Base-by-base conservation (phyloP, 2,329 filamentous ascomycete species). In the Pseudogymnoascus sp. region DNA sequence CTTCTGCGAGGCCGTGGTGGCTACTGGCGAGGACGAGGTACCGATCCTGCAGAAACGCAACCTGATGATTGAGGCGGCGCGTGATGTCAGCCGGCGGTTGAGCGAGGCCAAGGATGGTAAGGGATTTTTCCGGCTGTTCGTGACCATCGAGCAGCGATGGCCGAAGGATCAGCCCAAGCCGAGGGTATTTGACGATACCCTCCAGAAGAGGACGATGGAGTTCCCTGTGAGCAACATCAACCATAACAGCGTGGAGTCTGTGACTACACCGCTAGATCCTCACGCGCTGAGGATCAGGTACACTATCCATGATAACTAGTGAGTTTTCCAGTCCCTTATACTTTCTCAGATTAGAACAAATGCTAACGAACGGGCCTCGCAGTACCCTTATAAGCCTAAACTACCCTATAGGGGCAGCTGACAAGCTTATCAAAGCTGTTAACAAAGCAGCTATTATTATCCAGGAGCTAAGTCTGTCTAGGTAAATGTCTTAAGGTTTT, bases 1-100 rank as follows among this genome's bases (percentile, higher is more conserved):
- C 6, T 71, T 71, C 62, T 71, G 69, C 57, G 48, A 48, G 16
- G 60, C 66, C 1, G 68, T 19, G 37, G 37, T 41, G 37, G 37
- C 37, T 41, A 41, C 63, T 4, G 19, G 19, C n/a, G 60, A 69
- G 63, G 28, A 68, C 63, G 41, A 65, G 63, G 36, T 68, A 57
- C 31, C 62, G 6, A 28, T 60, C n/a, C n/a, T n/a, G 11, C 21
- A 16, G 8, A 34, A 54, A 11, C 31, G 45, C 19, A 21, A 63
- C n/a, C 36, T 25, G 21, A 23, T 63, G 28, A 36, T 63, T 34
- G 45, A 34, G n/a, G 62, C 62, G 23, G 62, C 62, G 21, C 25
- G 21, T 25, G 62, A 63, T 25, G 14, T 60, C 21, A 63, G 60
- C 21, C 39, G 34, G 3, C 36, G 25, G 6, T 23, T 63, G 25